These are phyloP conservation scores for Durusdinium trenchii DNA, from an alignment of 73 alveolate species.

Conservation along the genomic window DNA sequence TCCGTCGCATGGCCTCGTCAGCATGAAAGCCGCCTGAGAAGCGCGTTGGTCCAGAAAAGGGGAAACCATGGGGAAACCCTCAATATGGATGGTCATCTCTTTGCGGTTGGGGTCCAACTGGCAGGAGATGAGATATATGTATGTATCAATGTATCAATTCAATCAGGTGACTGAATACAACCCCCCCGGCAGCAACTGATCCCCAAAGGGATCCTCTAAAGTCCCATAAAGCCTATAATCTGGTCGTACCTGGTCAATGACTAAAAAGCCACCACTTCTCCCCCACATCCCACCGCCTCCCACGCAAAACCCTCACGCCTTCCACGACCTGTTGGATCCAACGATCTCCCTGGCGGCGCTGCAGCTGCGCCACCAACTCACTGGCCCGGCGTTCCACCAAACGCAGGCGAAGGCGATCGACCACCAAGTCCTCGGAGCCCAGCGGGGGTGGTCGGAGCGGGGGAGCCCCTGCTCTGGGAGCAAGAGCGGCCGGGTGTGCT, in stretches of 20 bases:
- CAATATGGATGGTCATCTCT: neutral
- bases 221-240: too few relatives aligned
- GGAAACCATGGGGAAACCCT: neutral
- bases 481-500: neutral
- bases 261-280: too few relatives aligned
- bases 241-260: too few relatives aligned
- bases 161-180: neutral
- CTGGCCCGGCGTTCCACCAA: constrained; percentile 43
- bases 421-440: constrained; percentile 22
- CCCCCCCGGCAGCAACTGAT: too few relatives aligned
- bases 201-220: too few relatives aligned
- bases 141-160: neutral
- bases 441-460: neutral
- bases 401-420: constrained; percentile 65
- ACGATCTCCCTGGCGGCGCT: constrained; percentile 30
- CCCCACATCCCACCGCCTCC: too few relatives aligned
- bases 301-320: too few relatives aligned
- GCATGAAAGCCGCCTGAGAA: constrained; percentile 59
- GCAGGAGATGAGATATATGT: neutral
- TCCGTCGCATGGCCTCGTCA: constrained; percentile 78
- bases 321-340: constrained; percentile 11
- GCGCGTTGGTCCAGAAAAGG: too few relatives aligned
- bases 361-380: constrained; percentile 14
- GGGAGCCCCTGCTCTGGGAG: neutral
- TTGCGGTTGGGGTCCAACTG: neutral